These are phyloP conservation scores for Obba rivulosa DNA, from an alignment of 768 basidiomycete genomes.

Conservation along the genomic window DNA sequence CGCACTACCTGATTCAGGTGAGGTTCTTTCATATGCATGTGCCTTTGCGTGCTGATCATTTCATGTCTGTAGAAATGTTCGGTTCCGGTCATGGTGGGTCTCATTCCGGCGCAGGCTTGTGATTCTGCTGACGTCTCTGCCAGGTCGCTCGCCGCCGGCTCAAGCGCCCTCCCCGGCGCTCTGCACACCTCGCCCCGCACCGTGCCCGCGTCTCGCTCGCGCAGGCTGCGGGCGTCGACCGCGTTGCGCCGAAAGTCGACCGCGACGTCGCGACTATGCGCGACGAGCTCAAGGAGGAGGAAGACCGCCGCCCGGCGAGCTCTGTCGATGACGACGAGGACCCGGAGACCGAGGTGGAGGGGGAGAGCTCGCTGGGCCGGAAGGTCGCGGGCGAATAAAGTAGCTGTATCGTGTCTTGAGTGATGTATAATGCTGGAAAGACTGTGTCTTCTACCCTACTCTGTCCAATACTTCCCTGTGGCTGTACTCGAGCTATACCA, in stretches of 20 bases:
- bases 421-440: not conserved
- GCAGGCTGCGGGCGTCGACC: constrained; percentile 80
- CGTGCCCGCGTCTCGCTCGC: constrained; percentile 82
- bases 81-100: constrained; percentile 82
- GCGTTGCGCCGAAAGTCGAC: constrained; percentile 81
- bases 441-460: too few species aligned
- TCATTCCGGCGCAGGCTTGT: not conserved
- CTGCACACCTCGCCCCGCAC: constrained; percentile 76
- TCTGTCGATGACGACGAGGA: constrained; percentile 18
- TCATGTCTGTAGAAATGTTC: constrained; percentile 65
- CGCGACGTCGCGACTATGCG: constrained; percentile 79
- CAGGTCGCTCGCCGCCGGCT: constrained; percentile 80
- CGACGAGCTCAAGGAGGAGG: constrained; percentile 70
- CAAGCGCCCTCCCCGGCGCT: constrained; percentile 78
- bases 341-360: constrained; percentile 18
- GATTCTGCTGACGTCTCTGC: constrained; percentile 1
- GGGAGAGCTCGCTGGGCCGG: not conserved
- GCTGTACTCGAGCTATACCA: too few species aligned
- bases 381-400: constrained; percentile 4
- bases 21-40: constrained; percentile 8
- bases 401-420: not conserved
- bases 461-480: too few species aligned
- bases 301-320: constrained; percentile 17
- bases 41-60: not conserved
- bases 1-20: constrained; percentile 88